These are phyloP conservation scores for Suillus decipiens DNA, from an alignment of 768 basidiomycete genomes.

Conservation along the genomic window DNA sequence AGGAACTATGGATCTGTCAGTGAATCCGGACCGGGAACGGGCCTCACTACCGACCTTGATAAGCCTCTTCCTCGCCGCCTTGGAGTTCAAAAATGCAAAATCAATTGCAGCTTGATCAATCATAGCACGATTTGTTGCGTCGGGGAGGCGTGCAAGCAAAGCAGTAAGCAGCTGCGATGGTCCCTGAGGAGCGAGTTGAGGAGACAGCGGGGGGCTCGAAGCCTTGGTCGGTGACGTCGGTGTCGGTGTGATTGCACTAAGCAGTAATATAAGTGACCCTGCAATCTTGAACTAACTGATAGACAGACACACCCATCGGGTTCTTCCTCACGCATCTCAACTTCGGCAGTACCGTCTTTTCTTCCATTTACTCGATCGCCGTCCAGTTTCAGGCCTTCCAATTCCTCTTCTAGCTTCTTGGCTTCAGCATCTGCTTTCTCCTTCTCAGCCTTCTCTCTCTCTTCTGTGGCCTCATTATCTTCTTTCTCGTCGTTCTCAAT, in stretches of 20 bases:
- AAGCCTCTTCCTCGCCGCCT: conserved; percentile 90
- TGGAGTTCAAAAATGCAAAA: conserved; percentile 95
- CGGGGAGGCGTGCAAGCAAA: conserved; percentile 86
- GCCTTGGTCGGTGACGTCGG: conserved; percentile 64
- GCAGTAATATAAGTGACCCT: conserved; percentile 29
- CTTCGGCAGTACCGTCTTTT: conserved; percentile 13
- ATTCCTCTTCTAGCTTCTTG: conserved; percentile 74
- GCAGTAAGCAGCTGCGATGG: conserved; percentile 93
- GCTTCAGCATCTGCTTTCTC: conserved; percentile 70
- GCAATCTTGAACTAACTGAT: not conserved
- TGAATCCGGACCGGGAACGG: not conserved
- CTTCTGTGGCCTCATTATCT: conserved; percentile 46
- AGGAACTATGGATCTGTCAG: conserved; percentile 57
- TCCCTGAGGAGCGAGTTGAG: conserved; percentile 80
- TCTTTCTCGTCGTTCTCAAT: conserved; percentile 44
- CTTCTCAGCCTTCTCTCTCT: conserved; percentile 51
- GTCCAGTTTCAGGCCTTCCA: conserved; percentile 58
- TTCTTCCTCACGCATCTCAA: conserved; percentile 27
- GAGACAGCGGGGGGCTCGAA: conserved; percentile 58
- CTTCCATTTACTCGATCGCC: conserved; percentile 29
- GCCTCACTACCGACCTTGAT: conserved; percentile 58
- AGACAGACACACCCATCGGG: conserved; percentile 32
- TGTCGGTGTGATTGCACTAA: conserved; percentile 57
- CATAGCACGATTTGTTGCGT: conserved; percentile 86
- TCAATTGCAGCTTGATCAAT: conserved; percentile 96